Evolutionary conservation across 208 protist genomes (phyloP).

Genomic region (Herpetomonas samuelpessoai): DNA sequence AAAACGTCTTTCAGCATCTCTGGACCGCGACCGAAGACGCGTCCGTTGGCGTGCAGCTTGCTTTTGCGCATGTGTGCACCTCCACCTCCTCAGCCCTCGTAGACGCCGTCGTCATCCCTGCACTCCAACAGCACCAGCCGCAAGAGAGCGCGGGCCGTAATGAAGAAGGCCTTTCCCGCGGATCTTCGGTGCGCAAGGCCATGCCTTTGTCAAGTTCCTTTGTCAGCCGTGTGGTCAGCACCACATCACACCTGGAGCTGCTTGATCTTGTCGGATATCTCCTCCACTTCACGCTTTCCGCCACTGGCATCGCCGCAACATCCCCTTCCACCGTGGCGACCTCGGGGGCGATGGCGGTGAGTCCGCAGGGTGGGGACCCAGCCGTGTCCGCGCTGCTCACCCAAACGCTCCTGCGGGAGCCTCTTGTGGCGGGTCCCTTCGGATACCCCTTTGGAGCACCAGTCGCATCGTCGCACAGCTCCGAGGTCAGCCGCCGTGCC

Average conservation of each 20-base stretch:
- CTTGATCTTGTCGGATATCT: constrained; percentile 54
- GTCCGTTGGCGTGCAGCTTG: constrained; percentile 31
- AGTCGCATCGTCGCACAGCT: constrained; percentile 11
- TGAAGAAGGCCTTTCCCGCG: constrained; percentile 2
- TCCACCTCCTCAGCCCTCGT: constrained; percentile 36
- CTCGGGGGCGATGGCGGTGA: background rate
- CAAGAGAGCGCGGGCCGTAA: background rate
- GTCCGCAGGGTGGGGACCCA: constrained; percentile 5
- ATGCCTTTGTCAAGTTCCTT: constrained; percentile 11
- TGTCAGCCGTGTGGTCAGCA: constrained; percentile 3
- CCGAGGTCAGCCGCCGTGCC: constrained; percentile 31
- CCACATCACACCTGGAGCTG: constrained; percentile 31
- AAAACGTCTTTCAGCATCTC: constrained; percentile 17
- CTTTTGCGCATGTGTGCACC: constrained; percentile 32
- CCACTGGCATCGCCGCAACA: constrained; percentile 17
- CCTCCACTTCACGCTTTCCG: constrained; percentile 57
- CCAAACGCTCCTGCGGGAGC: constrained; percentile 55
- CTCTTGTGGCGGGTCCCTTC: constrained; percentile 47
- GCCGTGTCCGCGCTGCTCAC: constrained; percentile 39
- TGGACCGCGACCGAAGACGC: constrained; percentile 58
- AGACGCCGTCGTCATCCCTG: constrained; percentile 17
- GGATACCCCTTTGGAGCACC: constrained; percentile 80
- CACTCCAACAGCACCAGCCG: background rate
- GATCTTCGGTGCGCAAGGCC: constrained; percentile 1
- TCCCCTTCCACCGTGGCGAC: no score